Conservation (phyloP, 148 eudicot species). For the Camellia japonica region DNA sequence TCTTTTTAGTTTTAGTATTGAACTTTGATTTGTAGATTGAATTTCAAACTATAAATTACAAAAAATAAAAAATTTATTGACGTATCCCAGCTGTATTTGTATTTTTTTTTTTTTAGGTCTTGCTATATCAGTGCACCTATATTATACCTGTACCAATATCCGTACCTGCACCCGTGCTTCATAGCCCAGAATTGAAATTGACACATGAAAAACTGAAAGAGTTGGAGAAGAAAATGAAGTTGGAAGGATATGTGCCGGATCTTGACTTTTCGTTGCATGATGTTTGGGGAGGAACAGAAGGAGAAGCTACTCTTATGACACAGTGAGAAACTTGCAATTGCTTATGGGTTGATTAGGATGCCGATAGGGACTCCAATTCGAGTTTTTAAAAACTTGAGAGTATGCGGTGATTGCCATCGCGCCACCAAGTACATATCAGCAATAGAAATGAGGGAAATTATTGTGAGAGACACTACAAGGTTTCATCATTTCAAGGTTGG, state of each 20-base stretch:
- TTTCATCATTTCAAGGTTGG: slow-evolving; percentile 76
- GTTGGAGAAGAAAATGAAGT: slow-evolving; percentile 60
- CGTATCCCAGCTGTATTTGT: no score
- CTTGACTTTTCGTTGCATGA: slow-evolving; percentile 54
- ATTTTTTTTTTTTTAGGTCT: no score
- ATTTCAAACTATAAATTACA: no score
- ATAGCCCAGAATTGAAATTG: slow-evolving; percentile 32
- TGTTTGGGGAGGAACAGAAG: slow-evolving; percentile 51
- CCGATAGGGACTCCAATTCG: slow-evolving; percentile 44
- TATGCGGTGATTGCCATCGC: slow-evolving; percentile 69
- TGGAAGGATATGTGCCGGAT: slow-evolving; percentile 57
- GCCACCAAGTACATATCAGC: slow-evolving; percentile 60
- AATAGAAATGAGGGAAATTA: slow-evolving; percentile 63
- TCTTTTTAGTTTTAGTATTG: no score
- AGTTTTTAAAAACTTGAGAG: slow-evolving; percentile 64
- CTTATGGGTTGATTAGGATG: slow-evolving; percentile 56
- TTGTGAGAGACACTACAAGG: slow-evolving; percentile 64
- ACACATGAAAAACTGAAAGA: slow-evolving; percentile 60
- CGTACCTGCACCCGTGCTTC: no score
- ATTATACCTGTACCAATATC: no score
- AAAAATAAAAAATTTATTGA: no score
- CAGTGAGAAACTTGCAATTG: slow-evolving; percentile 75
- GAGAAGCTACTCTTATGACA: slow-evolving; percentile 53
- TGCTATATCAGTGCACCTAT: no score
- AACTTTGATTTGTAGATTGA: no score